Evolutionary conservation across 805 yeast species (phyloP).

Genomic region (Candida tibetensis): DNA sequence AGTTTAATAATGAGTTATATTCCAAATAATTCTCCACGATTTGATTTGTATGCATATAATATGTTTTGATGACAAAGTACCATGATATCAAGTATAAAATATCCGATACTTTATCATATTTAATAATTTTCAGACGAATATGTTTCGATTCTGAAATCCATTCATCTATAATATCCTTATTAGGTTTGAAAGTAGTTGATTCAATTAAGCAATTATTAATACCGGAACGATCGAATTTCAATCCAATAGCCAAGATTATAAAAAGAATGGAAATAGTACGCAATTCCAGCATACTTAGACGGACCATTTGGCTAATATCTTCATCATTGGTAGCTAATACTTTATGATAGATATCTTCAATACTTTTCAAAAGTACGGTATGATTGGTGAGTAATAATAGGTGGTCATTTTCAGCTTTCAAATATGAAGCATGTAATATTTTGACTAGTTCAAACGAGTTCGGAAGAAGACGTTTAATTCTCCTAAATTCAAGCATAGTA

Average conservation of each 20-base stretch:
- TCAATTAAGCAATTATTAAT: slow-evolving; percentile 8
- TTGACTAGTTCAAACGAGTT: slow-evolving; percentile 4
- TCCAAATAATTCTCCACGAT: slow-evolving; percentile 26
- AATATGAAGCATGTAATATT: slow-evolving; percentile 5
- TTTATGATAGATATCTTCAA: slow-evolving; percentile 6
- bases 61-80: slow-evolving; percentile 23
- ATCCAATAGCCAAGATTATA: slow-evolving; percentile 21
- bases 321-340: slow-evolving; percentile 4
- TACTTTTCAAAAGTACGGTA: slow-evolving; percentile 1
- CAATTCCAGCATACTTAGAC: slow-evolving; percentile 11
- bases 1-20: slow-evolving; percentile 23
- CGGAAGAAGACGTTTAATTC: slow-evolving; percentile 9
- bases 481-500: slow-evolving; percentile 8
- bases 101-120: slow-evolving; percentile 22
- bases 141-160: slow-evolving; percentile 17
- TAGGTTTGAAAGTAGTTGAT: slow-evolving; percentile 7
- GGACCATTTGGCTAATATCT: slow-evolving; percentile 6
- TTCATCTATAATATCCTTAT: slow-evolving; percentile 14
- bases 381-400: slow-evolving; percentile 4
- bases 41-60: slow-evolving; percentile 16
- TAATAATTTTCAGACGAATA: slow-evolving; percentile 14
- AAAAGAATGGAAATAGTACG: slow-evolving; percentile 18
- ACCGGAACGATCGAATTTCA: slow-evolving; percentile 10
- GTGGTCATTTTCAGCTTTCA: slow-evolving; percentile 6
- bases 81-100: slow-evolving; percentile 23